Percentiles rank a stretch among this genome's conserved stretches.
These are phyloP conservation scores for Colletotrichum chlorophyti DNA, from an alignment of 2,329 filamentous ascomycete species.

Conservation along the genomic window DNA sequence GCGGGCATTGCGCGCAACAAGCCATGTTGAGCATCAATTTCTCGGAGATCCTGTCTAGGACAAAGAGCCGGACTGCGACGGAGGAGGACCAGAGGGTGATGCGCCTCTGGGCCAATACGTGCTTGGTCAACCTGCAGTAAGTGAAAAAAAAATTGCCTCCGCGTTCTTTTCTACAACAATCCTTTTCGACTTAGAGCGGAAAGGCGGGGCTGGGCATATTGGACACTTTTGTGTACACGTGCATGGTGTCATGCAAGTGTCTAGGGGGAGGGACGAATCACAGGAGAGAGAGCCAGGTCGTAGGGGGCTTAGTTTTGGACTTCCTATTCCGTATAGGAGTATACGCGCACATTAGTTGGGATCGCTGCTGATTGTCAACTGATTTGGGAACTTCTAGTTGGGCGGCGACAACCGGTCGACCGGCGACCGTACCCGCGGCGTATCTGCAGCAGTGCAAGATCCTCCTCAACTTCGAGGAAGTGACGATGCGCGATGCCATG, in stretches of 20 bases:
- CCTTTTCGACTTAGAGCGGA: too few species aligned
- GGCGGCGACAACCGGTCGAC: conserved; percentile 47
- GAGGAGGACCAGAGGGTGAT: conserved; percentile 42
- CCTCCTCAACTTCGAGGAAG: conserved; percentile 46
- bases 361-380: neutral
- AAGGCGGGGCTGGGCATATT: too few species aligned
- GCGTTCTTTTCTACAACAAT: neutral
- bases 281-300: too few species aligned
- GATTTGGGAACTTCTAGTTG: conserved; percentile 41
- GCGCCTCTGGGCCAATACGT: conserved; percentile 44
- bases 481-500: conserved; percentile 49
- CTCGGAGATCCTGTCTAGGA: conserved; percentile 45
- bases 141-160: too few species aligned
- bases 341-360: too few species aligned
- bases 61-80: conserved; percentile 39
- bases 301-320: too few species aligned
- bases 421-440: conserved; percentile 43
- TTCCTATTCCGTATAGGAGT: too few species aligned
- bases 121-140: conserved; percentile 44
- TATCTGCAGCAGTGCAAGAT: conserved; percentile 49
- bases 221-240: too few species aligned
- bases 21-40: conserved; percentile 51
- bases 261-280: too few species aligned
- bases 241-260: too few species aligned
- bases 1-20: conserved; percentile 49